Evolutionary conservation across 345 rosid species (phyloP), one percentile per base, ranked within the genome.

Genomic region (Eucalyptus shirleyi): DNA sequence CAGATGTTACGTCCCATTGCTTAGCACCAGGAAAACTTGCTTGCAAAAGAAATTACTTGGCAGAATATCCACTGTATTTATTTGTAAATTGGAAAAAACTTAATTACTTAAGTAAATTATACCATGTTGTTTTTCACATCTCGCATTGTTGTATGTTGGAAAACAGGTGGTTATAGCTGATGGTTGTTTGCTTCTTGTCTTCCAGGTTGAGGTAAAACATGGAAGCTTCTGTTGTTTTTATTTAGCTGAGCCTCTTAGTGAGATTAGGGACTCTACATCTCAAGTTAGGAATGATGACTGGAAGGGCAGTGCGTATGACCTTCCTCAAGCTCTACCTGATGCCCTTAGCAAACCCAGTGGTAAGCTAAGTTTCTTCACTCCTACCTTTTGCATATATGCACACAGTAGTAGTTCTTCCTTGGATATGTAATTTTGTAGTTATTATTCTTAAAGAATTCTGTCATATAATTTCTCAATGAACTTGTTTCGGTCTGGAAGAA

Each of bases 171-270:
- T 87, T 55, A 77, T 77, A 40, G 47, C 85, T 77, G 85, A 50
- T 49, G 90, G 89, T 88, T 80, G n/a, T 80, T 89, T n/a, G 50
- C 69, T 89, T 89, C 69, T 89, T 89, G 88, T 90, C 88, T 90
- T 86, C 60, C 90, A 97, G 99, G 96, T 96, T 90, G 97, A 95
- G 93, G 96, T 94, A 87, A 96, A 93, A 89, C 93, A 50, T 89
- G 94, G 95, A 89, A 91, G 93, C 44, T 94, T 94, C 89, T 89
- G 95, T 89, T 94, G 98, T 92, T 97, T 96, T 92, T 97, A 96
- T 93, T 91, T 97, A 92, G 91, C 92, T 51, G 99, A 97, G 93
- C 92, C 92, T 88, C 94, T 97, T 82, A 88, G 93, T 69, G 92
- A 92, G 56, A 72, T 88, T 86, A 49, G 51, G 72, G 94, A 92